phyloP scores from a whole-genome alignment of 2,329 filamentous ascomycete genomes.

The Cryphonectria parasitica region DNA sequence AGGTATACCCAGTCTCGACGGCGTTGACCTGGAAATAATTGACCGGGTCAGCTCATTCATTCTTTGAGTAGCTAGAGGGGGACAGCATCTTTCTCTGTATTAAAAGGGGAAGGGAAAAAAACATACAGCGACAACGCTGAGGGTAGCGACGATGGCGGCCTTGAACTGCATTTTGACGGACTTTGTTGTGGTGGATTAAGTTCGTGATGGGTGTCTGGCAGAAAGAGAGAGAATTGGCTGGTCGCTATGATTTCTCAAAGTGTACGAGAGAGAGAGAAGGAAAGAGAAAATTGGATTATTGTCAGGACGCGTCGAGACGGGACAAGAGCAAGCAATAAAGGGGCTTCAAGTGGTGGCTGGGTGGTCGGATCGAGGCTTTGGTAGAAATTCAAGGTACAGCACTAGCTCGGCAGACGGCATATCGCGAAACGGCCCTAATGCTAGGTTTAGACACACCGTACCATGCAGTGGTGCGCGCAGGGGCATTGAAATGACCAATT shows the following conservation, averaged over 20 bases:
- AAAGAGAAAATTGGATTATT: not conserved
- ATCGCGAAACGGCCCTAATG: constrained; percentile 9
- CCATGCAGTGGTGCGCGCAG: not conserved
- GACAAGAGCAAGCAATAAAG: not conserved
- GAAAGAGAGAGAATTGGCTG: not conserved
- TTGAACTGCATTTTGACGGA: constrained; percentile 26
- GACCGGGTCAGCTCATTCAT: not conserved
- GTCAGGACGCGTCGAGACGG: constrained; percentile 5
- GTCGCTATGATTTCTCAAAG: not conserved
- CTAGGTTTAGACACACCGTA: not conserved
- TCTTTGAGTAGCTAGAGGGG: not conserved
- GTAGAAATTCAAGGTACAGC: constrained; percentile 1
- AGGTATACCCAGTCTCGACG: constrained; percentile 4
- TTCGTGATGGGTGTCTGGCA: not conserved
- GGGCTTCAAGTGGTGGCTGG: not conserved
- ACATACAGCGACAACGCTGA: constrained; percentile 19
- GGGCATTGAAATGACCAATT: not conserved
- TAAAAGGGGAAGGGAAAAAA: too few species aligned
- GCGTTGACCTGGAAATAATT: not conserved
- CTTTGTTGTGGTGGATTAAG: not conserved
- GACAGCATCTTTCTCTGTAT: too few species aligned
- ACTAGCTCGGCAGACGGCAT: constrained; percentile 11
- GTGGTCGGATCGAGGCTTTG: constrained; percentile 7
- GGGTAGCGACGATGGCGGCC: constrained; percentile 15
- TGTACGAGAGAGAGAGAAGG: not conserved